phyloP scores from a whole-genome alignment of 2,329 filamentous ascomycete genomes.

The Cladosporium sp. region DNA sequence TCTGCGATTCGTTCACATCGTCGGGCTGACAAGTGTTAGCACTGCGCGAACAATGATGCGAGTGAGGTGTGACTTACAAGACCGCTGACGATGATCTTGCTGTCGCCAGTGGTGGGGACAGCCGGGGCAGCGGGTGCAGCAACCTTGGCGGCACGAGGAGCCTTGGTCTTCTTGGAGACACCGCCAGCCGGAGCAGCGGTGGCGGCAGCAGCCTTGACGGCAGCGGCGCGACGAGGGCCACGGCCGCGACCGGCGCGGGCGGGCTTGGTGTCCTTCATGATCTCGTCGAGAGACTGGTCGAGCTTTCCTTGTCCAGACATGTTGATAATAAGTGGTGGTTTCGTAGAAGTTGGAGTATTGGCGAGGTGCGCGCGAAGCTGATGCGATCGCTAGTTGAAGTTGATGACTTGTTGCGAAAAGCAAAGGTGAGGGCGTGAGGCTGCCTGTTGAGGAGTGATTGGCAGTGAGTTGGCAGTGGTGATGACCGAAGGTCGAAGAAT shows the following conservation, averaged over 20 bases:
- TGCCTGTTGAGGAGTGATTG: conserved; percentile 1
- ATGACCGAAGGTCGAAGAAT: background rate
- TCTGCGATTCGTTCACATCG: conserved; percentile 93
- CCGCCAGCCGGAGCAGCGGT: conserved; percentile 69
- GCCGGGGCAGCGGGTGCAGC: conserved; percentile 52
- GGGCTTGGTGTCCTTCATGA: conserved; percentile 64
- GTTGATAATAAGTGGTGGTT: conserved; percentile 28
- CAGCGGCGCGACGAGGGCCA: conserved; percentile 42
- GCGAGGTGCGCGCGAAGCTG: background rate
- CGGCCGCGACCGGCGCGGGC: conserved; percentile 33
- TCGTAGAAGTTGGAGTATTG: background rate
- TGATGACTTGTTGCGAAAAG: background rate
- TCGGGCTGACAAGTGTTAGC: conserved; percentile 65
- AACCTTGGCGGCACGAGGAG: conserved; percentile 46
- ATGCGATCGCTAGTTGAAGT: background rate
- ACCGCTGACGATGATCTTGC: conserved; percentile 98
- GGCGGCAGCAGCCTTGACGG: conserved; percentile 44
- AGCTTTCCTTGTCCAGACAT: conserved; percentile 80
- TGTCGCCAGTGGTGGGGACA: conserved; percentile 63
- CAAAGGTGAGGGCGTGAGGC: background rate
- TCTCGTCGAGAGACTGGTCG: conserved; percentile 94
- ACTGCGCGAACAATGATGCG: conserved; percentile 7
- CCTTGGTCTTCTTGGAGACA: conserved; percentile 65
- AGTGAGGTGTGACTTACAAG: conserved; percentile 59
- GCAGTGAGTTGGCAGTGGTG: conserved; percentile 7